Conservation (phyloP, 495 filamentous ascomycete genomes). For the Penicillium egyptiacum region DNA sequence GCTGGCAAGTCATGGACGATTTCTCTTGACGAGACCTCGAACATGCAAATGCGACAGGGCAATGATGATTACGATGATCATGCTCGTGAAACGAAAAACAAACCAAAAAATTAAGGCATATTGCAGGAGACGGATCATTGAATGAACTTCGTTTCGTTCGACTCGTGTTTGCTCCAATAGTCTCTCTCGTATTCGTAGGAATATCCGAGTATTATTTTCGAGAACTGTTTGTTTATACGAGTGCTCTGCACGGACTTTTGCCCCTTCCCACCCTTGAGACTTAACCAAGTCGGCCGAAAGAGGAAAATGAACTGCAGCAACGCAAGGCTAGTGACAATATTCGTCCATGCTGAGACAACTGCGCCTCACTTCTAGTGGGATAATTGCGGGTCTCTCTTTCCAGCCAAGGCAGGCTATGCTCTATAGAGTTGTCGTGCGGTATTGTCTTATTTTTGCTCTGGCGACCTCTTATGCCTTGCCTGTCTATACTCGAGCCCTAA, state of each 20-base stretch:
- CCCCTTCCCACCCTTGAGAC: conserved; percentile 1
- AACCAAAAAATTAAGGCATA: conserved; percentile 3
- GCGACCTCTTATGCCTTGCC: background rate
- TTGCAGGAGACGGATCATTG: background rate
- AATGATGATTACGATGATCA: conserved; percentile 11
- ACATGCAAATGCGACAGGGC: conserved; percentile 6
- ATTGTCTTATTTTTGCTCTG: background rate
- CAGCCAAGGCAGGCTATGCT: background rate
- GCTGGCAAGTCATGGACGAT: conserved; percentile 1
- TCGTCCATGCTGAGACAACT: conserved; percentile 10
- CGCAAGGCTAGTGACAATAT: conserved; percentile 2
- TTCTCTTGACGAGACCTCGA: conserved; percentile 13
- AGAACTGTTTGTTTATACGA: background rate
- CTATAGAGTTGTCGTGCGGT: background rate
- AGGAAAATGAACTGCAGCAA: conserved; percentile 2
- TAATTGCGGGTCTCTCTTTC: background rate
- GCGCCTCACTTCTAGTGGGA: background rate
- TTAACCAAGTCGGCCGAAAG: background rate
- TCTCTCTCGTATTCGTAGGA: background rate
- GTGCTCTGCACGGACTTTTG: background rate
- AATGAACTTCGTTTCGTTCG: conserved; percentile 4
- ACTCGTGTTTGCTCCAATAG: background rate
- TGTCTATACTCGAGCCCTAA: background rate
- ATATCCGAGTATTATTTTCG: background rate
- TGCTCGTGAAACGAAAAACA: conserved; percentile 4